Conservation (phyloP, 2,329 filamentous ascomycete species). For the Macrophomina pseudophaseolina region DNA sequence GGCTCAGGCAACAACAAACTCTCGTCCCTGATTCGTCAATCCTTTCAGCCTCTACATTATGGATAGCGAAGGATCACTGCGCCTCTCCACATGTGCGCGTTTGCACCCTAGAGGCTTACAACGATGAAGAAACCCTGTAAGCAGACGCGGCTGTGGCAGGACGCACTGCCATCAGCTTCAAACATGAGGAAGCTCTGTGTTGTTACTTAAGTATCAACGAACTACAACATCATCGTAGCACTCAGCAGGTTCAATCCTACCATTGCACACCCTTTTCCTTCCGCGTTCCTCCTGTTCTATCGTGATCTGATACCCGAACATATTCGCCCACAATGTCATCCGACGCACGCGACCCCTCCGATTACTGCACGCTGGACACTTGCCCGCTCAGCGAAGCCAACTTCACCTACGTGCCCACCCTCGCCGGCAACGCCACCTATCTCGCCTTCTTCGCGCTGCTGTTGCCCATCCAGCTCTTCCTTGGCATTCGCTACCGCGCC, state of each 20-base stretch:
- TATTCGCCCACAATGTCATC: neutral
- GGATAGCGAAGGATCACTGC: conserved; percentile 3
- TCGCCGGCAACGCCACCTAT: conserved; percentile 60
- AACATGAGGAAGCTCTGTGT: neutral
- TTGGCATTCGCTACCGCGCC: conserved; percentile 58
- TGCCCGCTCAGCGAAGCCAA: conserved; percentile 56
- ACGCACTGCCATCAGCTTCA: conserved; percentile 4
- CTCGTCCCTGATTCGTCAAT: neutral
- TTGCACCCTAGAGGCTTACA: too few relatives aligned
- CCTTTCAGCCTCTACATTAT: too few relatives aligned
- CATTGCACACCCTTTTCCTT: neutral
- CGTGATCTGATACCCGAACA: neutral
- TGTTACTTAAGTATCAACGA: neutral
- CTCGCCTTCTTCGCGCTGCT: conserved; percentile 56
- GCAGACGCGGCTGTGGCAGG: neutral
- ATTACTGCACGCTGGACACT: conserved; percentile 37
- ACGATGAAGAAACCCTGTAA: neutral
- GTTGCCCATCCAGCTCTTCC: conserved; percentile 53
- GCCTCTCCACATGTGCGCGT: neutral
- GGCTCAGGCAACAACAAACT: neutral
- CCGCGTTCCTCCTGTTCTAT: neutral
- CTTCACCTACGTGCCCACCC: conserved; percentile 60
- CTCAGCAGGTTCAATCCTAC: neutral
- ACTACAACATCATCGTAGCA: too few relatives aligned
- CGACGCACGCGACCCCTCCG: neutral